Evolutionary conservation across 1,139 yeast species (phyloP).

Genomic region (Hemisphaericaspora xylanilytica): DNA sequence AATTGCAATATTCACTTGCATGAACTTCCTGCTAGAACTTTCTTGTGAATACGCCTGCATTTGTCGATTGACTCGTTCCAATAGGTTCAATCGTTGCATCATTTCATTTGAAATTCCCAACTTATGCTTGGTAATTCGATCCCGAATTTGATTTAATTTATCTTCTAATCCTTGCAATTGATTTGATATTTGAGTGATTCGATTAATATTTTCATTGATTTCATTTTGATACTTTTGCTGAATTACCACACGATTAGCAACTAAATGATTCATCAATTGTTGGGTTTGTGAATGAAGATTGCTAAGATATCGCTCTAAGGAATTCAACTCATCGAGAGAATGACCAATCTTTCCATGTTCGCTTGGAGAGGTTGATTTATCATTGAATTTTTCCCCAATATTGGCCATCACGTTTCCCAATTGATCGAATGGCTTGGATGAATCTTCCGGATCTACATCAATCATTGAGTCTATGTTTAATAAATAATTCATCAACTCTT

Average conservation of each 20-base stretch:
- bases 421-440: conserved; percentile 8
- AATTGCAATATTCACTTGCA: conserved; percentile 25
- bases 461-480: conserved; percentile 34
- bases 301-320: conserved; percentile 9
- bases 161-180: conserved; percentile 28
- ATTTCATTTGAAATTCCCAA: conserved; percentile 26
- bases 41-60: conserved; percentile 27
- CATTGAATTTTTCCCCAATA: conserved; percentile 9
- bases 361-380: conserved; percentile 6
- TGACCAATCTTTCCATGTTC: conserved; percentile 1
- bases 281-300: conserved; percentile 11
- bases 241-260: conserved; percentile 16
- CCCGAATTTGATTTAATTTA: conserved; percentile 26
- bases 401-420: conserved; percentile 10
- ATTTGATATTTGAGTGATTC: conserved; percentile 27
- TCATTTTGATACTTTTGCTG: conserved; percentile 24
- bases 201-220: conserved; percentile 27
- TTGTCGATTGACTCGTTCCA: conserved; percentile 32
- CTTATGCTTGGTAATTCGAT: conserved; percentile 28
- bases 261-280: conserved; percentile 12
- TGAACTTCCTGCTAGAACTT: conserved; percentile 18
- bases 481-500: conserved; percentile 29
- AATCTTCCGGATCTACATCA: conserved; percentile 16
- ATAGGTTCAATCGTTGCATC: conserved; percentile 28
- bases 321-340: conserved; percentile 11